Conservation (phyloP, 306 rosid genomes). For the Glycine soja region DNA sequence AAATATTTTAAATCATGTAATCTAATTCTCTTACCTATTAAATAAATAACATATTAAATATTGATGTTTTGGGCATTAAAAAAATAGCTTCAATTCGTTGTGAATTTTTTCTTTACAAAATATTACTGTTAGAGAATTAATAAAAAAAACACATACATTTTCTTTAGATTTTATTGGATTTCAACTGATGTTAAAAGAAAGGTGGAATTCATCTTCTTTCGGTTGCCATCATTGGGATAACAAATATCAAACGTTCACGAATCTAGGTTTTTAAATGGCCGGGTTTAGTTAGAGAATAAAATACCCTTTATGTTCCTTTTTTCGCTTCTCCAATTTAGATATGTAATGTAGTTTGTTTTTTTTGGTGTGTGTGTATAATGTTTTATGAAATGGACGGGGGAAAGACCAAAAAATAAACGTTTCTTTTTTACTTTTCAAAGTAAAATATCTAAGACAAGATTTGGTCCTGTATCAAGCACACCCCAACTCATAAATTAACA, state of each 20-base stretch:
- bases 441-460: constrained; percentile 62
- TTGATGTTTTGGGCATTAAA: too few species aligned
- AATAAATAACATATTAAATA: too few species aligned
- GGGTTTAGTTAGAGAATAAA: too few species aligned
- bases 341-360: background rate
- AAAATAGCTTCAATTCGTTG: too few species aligned
- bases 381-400: constrained; percentile 7
- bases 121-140: too few species aligned
- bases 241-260: background rate
- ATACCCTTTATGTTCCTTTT: too few species aligned
- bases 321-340: background rate
- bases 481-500: constrained; percentile 52
- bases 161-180: background rate
- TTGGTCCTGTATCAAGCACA: constrained; percentile 55
- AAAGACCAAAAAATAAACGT: background rate
- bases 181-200: background rate
- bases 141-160: too few species aligned
- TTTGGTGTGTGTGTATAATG: background rate
- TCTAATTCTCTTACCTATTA: too few species aligned
- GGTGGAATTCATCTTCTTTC: background rate
- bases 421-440: constrained; percentile 48
- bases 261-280: background rate
- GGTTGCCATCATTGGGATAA: background rate
- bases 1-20: too few species aligned
- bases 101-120: too few species aligned